These are phyloP conservation scores for Kappamyces sp. DNA, from an alignment of 192 early-diverging fungal species.

Conservation along the genomic window DNA sequence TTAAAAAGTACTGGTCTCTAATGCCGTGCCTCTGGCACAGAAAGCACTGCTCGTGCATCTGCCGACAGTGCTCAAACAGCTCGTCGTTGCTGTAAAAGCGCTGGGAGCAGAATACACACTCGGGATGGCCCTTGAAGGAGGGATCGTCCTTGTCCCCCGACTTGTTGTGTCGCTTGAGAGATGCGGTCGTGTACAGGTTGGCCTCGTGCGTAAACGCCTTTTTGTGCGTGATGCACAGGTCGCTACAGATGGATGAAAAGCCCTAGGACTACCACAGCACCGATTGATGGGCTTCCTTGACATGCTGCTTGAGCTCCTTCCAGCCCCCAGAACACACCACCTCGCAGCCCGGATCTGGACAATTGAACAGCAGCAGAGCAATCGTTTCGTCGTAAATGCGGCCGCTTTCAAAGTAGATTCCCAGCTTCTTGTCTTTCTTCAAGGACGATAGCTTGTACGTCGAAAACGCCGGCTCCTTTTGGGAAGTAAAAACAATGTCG, in stretches of 20 bases:
- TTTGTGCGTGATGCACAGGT: conserved; percentile 83
- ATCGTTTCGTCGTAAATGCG: conserved; percentile 69
- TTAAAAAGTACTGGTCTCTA: conserved; percentile 78
- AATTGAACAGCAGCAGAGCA: conserved; percentile 77
- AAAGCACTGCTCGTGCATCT: conserved; percentile 92
- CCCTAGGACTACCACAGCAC: conserved; percentile 60
- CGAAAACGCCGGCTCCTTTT: conserved; percentile 42
- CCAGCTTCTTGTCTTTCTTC: conserved; percentile 58
- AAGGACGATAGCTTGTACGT: conserved; percentile 38
- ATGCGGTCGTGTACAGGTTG: conserved; percentile 68
- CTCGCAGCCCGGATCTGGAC: conserved; percentile 76
- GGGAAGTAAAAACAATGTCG: conserved; percentile 71
- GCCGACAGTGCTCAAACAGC: conserved; percentile 88
- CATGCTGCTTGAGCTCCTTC: conserved; percentile 79
- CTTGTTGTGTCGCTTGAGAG: conserved; percentile 71
- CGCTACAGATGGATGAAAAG: conserved; percentile 42
- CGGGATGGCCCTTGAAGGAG: conserved; percentile 73
- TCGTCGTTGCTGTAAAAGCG: conserved; percentile 89
- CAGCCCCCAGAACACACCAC: conserved; percentile 70
- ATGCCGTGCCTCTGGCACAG: conserved; percentile 70
- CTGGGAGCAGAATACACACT: conserved; percentile 81
- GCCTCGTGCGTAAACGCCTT: conserved; percentile 94
- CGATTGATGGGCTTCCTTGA: conserved; percentile 65
- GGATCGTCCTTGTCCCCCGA: conserved; percentile 54
- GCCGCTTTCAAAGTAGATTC: conserved; percentile 68